Evolutionary conservation across 2,329 filamentous ascomycete genomes (phyloP).

Genomic region (Fusarium tanahbumbuense): DNA sequence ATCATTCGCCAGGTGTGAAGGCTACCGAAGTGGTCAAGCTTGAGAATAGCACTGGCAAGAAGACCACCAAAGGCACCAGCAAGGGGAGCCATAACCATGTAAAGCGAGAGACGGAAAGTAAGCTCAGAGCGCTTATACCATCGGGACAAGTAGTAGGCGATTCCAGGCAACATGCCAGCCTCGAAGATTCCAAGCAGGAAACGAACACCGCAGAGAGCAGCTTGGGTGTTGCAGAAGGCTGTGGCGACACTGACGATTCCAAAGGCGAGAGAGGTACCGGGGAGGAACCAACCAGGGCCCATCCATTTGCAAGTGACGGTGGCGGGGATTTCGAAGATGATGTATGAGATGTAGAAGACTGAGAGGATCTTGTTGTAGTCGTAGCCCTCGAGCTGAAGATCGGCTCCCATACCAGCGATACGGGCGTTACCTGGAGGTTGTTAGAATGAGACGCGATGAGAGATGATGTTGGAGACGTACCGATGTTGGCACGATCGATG

Average conservation of each 20-base stretch:
- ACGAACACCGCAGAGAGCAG: constrained; percentile 64
- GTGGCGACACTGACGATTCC: constrained; percentile 69
- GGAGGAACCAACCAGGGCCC: constrained; percentile 74
- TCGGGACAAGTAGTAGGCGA: constrained; percentile 72
- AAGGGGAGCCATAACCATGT: constrained; percentile 74
- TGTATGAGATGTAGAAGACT: constrained; percentile 74
- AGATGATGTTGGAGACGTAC: constrained; percentile 52
- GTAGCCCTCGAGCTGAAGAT: constrained; percentile 65
- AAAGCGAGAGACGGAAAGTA: constrained; percentile 70
- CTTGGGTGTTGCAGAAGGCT: constrained; percentile 66
- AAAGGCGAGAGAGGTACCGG: constrained; percentile 66
- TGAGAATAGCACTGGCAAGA: constrained; percentile 71
- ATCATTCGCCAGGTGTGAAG: constrained; percentile 75
- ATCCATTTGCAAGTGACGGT: constrained; percentile 73
- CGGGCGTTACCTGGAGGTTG: constrained; percentile 57
- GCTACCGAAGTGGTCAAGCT: constrained; percentile 65
- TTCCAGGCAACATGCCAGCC: constrained; percentile 73
- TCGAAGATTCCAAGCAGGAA: constrained; percentile 73
- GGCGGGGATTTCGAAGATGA: constrained; percentile 72
- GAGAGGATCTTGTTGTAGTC: constrained; percentile 73
- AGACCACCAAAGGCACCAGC: constrained; percentile 76
- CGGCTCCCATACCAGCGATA: constrained; percentile 67
- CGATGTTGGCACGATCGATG: constrained; percentile 80
- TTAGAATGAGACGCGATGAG: neutral
- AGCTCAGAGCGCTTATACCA: constrained; percentile 74